Base-by-base conservation (phyloP, 352 stramenopile genomes). In the Phytophthora pinifolia region DNA sequence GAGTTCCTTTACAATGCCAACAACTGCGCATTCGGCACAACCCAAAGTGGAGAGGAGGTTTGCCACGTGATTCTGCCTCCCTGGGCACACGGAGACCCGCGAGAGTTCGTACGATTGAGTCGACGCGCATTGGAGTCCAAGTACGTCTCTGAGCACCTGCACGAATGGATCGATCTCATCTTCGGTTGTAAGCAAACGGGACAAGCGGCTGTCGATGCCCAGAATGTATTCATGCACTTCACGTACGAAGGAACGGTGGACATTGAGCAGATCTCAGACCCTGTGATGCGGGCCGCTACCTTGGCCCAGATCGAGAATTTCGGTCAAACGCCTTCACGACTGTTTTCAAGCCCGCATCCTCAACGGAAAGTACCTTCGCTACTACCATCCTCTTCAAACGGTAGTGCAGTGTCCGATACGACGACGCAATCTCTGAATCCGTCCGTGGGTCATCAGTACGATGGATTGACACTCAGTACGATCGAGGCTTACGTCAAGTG, bases 91-190 rank as follows among this genome's bases (percentile, higher is more conserved):
- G 79, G 78, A 32, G 94, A 89, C 55, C 77, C 93, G 15, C 88
- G 93, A 47, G 96, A 93, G 56, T 99, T 99, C 60, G 77, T 99
- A 25, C 84, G 95, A 22, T 68, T 98, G 0, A 95, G 98, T 66
- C 85, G 96, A n/a, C 81, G 82, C 22, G 97, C 97, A 6, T 80
- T 99, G 3, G 96, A 99, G 65, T 98, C 88, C 43, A 95, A 98
- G 54, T 91, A 98, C 55, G 97, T 98, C 15, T 98, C 93, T 2
- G 81, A 95, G 52, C 91, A 98, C 73, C 62, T 99, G n/a, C 93
- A 98, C 45, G 76, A 97, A 53, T 99, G 97, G 97, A 98, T 99
- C 55, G 97, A 99, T 72, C 72, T 99, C 10, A 92, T 99, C 7
- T 99, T 99, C 75, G 97, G 97, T 9, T 88, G 70, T 52, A 98